These are phyloP conservation scores for Chlamydomonas asymmetrica DNA, from an alignment of 139 green algal species.

Conservation along the genomic window DNA sequence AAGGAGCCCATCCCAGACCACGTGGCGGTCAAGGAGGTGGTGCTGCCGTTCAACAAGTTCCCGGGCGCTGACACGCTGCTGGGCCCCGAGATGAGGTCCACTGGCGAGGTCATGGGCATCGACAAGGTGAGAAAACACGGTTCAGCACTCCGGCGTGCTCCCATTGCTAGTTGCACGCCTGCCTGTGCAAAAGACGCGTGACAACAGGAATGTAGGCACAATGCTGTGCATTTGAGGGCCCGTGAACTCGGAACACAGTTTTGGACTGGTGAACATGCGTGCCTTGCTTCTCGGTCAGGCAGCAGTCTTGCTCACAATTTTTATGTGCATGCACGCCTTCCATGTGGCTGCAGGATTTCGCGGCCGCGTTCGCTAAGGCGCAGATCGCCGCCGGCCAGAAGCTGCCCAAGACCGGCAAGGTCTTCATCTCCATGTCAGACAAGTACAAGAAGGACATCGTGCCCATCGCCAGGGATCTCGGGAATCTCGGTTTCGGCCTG, in stretches of 20 bases:
- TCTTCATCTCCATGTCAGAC: conserved; percentile 96
- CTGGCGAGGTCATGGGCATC: conserved; percentile 68
- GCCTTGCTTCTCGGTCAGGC: too few species aligned
- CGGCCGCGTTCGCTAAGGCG: conserved; percentile 95
- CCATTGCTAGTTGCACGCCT: too few species aligned
- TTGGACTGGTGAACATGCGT: too few species aligned
- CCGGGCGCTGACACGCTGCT: conserved; percentile 92
- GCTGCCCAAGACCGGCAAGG: conserved; percentile 66
- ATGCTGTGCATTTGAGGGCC: too few species aligned
- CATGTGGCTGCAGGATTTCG: too few species aligned
- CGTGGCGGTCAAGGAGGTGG: conserved; percentile 98
- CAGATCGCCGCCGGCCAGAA: conserved; percentile 89
- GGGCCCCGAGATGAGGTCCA: conserved; percentile 97
- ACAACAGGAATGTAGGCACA: too few species aligned
- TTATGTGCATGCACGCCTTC: too few species aligned
- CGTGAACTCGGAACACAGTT: too few species aligned
- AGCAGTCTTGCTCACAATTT: too few species aligned
- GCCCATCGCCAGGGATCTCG: conserved; percentile 78
- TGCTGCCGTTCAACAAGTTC: conserved; percentile 99
- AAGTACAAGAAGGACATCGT: conserved; percentile 83
- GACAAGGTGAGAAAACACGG: too few species aligned
- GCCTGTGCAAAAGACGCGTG: too few species aligned
- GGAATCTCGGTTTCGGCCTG: conserved; percentile 87
- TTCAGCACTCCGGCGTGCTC: too few species aligned
- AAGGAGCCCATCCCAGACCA: conserved; percentile 86